These are phyloP conservation scores for Oidiodendron maius DNA, from an alignment of 495 filamentous ascomycete genomes.

Conservation along the genomic window DNA sequence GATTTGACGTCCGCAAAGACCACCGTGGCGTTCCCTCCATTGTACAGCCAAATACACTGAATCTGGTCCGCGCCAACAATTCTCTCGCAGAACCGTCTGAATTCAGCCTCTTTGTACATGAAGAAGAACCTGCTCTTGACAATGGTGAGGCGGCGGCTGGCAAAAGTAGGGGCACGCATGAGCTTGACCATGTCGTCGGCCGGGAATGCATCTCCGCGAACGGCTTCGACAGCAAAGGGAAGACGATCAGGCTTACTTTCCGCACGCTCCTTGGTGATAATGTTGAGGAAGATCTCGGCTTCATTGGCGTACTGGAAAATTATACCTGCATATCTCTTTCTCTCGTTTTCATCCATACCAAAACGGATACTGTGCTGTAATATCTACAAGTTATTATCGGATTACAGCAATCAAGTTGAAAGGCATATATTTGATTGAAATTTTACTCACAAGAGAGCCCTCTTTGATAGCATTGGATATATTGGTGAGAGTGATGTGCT, in stretches of 20 bases:
- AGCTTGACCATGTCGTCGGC: slow-evolving; percentile 11
- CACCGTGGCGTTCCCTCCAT: slow-evolving; percentile 23
- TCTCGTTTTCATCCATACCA: slow-evolving; percentile 8
- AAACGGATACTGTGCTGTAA: slow-evolving; percentile 8
- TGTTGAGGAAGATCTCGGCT: slow-evolving; percentile 10
- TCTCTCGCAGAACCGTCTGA: slow-evolving; percentile 12
- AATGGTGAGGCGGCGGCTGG: slow-evolving; percentile 19
- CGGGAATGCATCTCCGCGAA: slow-evolving; percentile 7
- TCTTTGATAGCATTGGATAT: slow-evolving; percentile 19
- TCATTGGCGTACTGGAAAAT: slow-evolving; percentile 19
- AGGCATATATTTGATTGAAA: too few species aligned
- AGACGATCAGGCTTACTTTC: slow-evolving; percentile 10
- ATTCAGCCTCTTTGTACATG: slow-evolving; percentile 7
- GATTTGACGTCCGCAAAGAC: slow-evolving; percentile 17
- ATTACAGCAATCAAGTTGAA: too few species aligned
- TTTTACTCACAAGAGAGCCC: slow-evolving; percentile 8
- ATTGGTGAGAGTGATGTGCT: slow-evolving; percentile 12
- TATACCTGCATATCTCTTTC: slow-evolving; percentile 7
- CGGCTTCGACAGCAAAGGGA: slow-evolving; percentile 16
- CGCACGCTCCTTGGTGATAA: slow-evolving; percentile 7
- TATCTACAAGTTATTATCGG: not conserved
- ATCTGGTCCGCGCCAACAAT: slow-evolving; percentile 15
- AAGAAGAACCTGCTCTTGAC: slow-evolving; percentile 23
- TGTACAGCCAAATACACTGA: slow-evolving; percentile 21
- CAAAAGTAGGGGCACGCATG: slow-evolving; percentile 12